Percentiles rank a stretch among this genome's conserved stretches.
Conservation (phyloP, 768 basidiomycete species). For the Boletus fagicola region DNA sequence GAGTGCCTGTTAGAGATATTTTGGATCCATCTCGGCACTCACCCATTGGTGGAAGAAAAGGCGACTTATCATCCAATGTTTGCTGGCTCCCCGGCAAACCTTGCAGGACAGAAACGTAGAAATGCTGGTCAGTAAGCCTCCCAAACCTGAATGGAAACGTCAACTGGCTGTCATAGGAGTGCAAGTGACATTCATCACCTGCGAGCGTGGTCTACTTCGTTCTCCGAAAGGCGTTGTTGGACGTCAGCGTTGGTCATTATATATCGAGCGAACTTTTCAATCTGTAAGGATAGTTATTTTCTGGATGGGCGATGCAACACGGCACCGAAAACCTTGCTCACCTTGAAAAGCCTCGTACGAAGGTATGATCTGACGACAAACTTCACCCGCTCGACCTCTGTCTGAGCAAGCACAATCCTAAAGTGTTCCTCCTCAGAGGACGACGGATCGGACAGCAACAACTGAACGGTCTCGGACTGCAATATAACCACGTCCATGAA, state of each 20-base stretch:
- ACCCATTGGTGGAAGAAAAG: slow-evolving; percentile 78
- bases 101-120: slow-evolving; percentile 76
- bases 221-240: slow-evolving; percentile 77
- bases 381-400: slow-evolving; percentile 91
- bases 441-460: slow-evolving; percentile 73
- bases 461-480: slow-evolving; percentile 76
- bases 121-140: slow-evolving; percentile 72
- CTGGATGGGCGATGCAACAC: neutral
- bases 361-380: slow-evolving; percentile 90
- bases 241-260: slow-evolving; percentile 68
- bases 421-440: slow-evolving; percentile 93
- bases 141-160: slow-evolving; percentile 55
- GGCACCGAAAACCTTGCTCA: slow-evolving; percentile 25
- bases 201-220: slow-evolving; percentile 79
- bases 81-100: slow-evolving; percentile 75
- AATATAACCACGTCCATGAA: neutral
- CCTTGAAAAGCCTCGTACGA: slow-evolving; percentile 84
- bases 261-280: slow-evolving; percentile 83
- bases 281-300: slow-evolving; percentile 42
- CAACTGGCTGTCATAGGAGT: neutral
- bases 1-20: slow-evolving; percentile 6
- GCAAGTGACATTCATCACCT: slow-evolving; percentile 43
- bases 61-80: slow-evolving; percentile 69
- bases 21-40: slow-evolving; percentile 25
- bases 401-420: slow-evolving; percentile 88